Percentiles rank a stretch among this genome's conserved stretches.
phyloP scores from a whole-genome alignment of 148 eudicot genomes.

The Beta vulgaris region DNA sequence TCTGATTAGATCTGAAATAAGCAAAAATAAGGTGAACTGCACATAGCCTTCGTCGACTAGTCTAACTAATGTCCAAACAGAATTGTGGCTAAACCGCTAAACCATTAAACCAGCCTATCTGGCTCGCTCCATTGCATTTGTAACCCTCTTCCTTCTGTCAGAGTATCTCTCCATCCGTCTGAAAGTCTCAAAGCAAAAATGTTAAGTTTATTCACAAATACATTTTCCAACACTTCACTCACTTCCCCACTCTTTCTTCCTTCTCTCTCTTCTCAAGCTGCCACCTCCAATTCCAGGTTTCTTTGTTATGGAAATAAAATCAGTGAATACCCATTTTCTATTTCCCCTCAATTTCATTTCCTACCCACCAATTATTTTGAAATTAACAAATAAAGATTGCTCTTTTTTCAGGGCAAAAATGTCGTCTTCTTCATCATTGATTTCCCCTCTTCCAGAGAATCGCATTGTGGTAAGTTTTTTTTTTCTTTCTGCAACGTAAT shows the following conservation, averaged over 20 bases:
- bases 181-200: too few relatives aligned
- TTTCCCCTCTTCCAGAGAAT: slow-evolving; percentile 48
- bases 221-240: slow-evolving; percentile 5
- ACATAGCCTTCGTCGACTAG: too few relatives aligned
- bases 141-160: too few relatives aligned
- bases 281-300: slow-evolving; percentile 32
- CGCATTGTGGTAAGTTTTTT: slow-evolving; percentile 44
- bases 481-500: not conserved
- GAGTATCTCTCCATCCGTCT: too few relatives aligned
- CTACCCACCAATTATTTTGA: not conserved
- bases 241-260: slow-evolving; percentile 14
- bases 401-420: slow-evolving; percentile 44
- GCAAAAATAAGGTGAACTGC: too few relatives aligned
- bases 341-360: not conserved
- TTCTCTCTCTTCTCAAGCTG: slow-evolving; percentile 21
- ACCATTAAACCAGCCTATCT: too few relatives aligned
- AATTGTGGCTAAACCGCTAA: too few relatives aligned
- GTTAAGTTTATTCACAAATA: not conserved
- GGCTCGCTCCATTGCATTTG: too few relatives aligned
- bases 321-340: not conserved
- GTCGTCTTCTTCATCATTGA: slow-evolving; percentile 38
- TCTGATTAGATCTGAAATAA: too few relatives aligned
- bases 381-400: not conserved
- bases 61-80: too few relatives aligned
- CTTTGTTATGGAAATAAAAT: not conserved